Evolutionary conservation across 352 stramenopile species (phyloP).

Genomic region (Phytopythium ostracodes): DNA sequence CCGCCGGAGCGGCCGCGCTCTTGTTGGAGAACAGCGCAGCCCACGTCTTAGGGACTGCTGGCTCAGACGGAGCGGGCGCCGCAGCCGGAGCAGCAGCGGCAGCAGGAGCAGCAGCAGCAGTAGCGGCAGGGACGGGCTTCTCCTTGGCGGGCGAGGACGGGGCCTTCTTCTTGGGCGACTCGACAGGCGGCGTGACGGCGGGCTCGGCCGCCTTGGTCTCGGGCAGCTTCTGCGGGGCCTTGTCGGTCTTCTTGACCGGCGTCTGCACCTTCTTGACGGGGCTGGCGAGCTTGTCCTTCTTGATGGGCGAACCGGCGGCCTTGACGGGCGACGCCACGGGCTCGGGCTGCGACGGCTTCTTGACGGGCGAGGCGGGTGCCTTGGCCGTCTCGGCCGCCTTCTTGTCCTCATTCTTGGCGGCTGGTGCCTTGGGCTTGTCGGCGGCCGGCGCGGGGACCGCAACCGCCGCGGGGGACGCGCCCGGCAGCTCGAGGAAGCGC

Average conservation of each 20-base stretch:
- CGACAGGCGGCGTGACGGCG: conserved; percentile 9
- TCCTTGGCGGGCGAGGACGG: conserved; percentile 13
- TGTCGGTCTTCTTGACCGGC: conserved; percentile 30
- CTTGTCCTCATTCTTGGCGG: conserved; percentile 20
- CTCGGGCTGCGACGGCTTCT: conserved; percentile 18
- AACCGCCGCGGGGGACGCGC: no score
- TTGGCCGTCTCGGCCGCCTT: conserved; percentile 7
- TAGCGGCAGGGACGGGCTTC: conserved; percentile 18
- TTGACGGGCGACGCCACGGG: conserved; percentile 30
- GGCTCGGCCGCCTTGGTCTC: conserved; percentile 31
- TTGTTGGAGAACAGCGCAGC: conserved; percentile 40
- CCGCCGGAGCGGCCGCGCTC: conserved; percentile 18
- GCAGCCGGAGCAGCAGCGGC: conserved; percentile 10
- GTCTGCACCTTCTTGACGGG: conserved; percentile 30
- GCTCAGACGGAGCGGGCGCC: conserved; percentile 15
- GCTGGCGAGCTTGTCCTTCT: conserved; percentile 21
- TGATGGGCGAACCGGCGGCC: conserved; percentile 27
- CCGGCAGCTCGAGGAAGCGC: conserved; percentile 74
- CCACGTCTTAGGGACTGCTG: conserved; percentile 48
- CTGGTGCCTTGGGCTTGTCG: conserved; percentile 4
- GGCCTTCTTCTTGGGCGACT: conserved; percentile 31
- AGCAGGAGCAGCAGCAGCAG: conserved; percentile 4
- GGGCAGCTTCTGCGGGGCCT: conserved; percentile 20
- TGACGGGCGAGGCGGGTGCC: conserved; percentile 24
- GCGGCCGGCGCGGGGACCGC: conserved; percentile 10